A percentile compares a stretch with the other conserved stretches of the same genome.
Evolutionary conservation across 345 rosid species (phyloP).

Genomic region (Populus nigra): DNA sequence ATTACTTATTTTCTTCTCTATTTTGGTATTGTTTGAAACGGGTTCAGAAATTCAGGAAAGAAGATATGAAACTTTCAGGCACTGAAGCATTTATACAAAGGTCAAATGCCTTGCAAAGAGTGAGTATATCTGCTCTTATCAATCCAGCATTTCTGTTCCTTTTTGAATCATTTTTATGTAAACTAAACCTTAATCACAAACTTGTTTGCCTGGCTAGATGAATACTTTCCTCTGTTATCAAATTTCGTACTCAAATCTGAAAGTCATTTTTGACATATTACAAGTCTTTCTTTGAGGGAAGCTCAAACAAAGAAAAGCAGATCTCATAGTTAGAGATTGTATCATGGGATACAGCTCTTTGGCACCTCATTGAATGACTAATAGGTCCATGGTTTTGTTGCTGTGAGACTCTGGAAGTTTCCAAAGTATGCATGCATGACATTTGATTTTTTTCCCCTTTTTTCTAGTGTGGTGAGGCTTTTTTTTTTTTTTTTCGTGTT

Average conservation of each 20-base stretch:
- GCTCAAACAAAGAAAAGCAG: background rate
- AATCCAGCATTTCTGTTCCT: background rate
- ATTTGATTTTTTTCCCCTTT: background rate
- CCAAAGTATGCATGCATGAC: background rate
- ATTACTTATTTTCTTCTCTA: background rate
- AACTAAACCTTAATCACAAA: background rate
- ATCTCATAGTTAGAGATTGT: too few relatives aligned
- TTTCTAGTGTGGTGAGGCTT: background rate
- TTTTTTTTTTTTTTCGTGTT: background rate
- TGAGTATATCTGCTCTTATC: constrained; percentile 29
- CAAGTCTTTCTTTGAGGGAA: background rate
- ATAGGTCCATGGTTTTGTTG: background rate
- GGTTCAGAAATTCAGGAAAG: constrained; percentile 88
- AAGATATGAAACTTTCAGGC: constrained; percentile 78
- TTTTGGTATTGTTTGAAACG: constrained; percentile 3
- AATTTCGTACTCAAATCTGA: background rate
- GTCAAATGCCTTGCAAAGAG: constrained; percentile 76
- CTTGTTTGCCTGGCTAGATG: background rate
- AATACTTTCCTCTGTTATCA: background rate
- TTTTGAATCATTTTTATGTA: background rate
- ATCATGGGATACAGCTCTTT: background rate
- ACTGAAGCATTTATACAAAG: constrained; percentile 82
- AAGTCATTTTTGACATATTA: background rate
- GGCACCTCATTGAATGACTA: background rate
- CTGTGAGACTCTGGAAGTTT: background rate